Evolutionary conservation across 805 yeast species (phyloP).

Genomic region (Hanseniaspora occidentalis): DNA sequence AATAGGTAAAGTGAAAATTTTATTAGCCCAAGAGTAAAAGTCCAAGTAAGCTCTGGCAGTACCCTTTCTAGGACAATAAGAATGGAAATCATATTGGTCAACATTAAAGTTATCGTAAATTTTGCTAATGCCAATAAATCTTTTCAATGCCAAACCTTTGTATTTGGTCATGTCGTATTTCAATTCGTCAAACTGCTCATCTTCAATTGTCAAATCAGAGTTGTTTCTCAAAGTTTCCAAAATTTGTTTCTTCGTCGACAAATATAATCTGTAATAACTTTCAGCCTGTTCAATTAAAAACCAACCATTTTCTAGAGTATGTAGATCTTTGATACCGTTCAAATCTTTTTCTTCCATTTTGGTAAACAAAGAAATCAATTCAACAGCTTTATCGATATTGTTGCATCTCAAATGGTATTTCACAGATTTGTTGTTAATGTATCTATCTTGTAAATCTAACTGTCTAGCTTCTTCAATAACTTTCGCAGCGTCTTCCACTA

Average conservation of each 20-base stretch:
- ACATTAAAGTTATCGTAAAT: slow-evolving; percentile 58
- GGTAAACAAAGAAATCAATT: slow-evolving; percentile 67
- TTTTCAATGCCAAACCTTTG: slow-evolving; percentile 67
- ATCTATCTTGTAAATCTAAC: slow-evolving; percentile 81
- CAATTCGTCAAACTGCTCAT: slow-evolving; percentile 18
- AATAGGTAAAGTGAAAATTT: slow-evolving; percentile 54
- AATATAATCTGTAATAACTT: slow-evolving; percentile 54
- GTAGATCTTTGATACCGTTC: slow-evolving; percentile 81
- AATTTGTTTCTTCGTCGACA: slow-evolving; percentile 18
- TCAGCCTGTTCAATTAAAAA: slow-evolving; percentile 76
- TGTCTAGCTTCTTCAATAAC: slow-evolving; percentile 58
- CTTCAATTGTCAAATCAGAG: slow-evolving; percentile 6
- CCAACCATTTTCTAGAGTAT: slow-evolving; percentile 87
- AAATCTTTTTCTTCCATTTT: slow-evolving; percentile 57
- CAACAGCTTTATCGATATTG: slow-evolving; percentile 60
- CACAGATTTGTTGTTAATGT: slow-evolving; percentile 76
- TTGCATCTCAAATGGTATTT: slow-evolving; percentile 74
- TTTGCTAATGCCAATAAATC: slow-evolving; percentile 54
- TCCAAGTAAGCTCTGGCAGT: slow-evolving; percentile 75
- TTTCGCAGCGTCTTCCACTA: slow-evolving; percentile 47
- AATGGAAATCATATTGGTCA: slow-evolving; percentile 93
- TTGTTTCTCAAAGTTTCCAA: slow-evolving; percentile 8
- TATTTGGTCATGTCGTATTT: slow-evolving; percentile 33
- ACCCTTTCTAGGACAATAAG: slow-evolving; percentile 82
- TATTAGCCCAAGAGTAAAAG: slow-evolving; percentile 74